Evolutionary conservation across 164 flowering plant genomes (phyloP).

Genomic region (Euptelea pleiosperma): DNA sequence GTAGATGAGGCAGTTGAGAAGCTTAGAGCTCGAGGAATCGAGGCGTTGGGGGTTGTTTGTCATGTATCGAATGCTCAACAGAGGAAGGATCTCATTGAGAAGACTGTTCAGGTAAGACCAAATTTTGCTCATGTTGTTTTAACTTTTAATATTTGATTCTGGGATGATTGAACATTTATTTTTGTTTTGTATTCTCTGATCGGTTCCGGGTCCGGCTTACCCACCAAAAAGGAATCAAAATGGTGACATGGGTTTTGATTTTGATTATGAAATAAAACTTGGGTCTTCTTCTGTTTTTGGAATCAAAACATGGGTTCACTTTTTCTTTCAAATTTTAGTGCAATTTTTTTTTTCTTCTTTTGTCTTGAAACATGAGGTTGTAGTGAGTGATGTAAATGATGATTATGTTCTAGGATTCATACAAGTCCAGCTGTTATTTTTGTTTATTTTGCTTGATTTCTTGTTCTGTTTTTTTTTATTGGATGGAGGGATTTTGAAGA

Average conservation of each 20-base stretch:
- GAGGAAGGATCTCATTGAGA: constrained; percentile 67
- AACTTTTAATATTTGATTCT: neutral
- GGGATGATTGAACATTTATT: neutral
- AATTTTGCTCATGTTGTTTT: neutral
- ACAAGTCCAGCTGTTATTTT: too few relatives aligned
- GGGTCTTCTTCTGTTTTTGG: neutral
- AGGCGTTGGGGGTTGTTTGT: constrained; percentile 77
- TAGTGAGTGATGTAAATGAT: too few relatives aligned
- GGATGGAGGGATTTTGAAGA: too few relatives aligned
- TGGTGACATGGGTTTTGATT: neutral
- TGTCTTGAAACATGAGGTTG: too few relatives aligned
- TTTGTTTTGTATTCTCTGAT: neutral
- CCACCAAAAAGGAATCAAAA: neutral
- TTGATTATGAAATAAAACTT: neutral
- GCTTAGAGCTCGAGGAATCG: constrained; percentile 67
- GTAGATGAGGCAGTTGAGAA: constrained; percentile 83
- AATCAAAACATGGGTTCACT: neutral
- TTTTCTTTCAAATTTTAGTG: too few relatives aligned
- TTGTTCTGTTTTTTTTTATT: too few relatives aligned
- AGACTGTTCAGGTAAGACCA: constrained; percentile 58
- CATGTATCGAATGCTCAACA: constrained; percentile 86
- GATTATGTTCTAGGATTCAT: too few relatives aligned
- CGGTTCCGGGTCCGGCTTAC: too few relatives aligned
- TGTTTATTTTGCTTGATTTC: too few relatives aligned
- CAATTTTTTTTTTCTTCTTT: too few relatives aligned